Base-by-base conservation (phyloP, 1,284 basidiomycete species). In the Laetiporus sulphureus region DNA sequence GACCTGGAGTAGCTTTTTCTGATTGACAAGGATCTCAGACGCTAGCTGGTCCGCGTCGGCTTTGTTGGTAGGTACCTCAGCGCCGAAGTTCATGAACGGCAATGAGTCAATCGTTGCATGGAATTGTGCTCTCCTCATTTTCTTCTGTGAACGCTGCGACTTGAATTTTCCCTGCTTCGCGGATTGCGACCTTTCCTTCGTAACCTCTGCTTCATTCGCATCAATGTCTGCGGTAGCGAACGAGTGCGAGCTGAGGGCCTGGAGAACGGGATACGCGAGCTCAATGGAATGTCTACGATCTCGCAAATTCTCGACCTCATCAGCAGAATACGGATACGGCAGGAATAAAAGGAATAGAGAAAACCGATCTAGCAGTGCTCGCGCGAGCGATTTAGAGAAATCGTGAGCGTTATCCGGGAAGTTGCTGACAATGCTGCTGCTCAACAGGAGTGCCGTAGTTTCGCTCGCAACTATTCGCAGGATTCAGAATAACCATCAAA, bases 351-450 rank as follows among this genome's bases (percentile, higher is more conserved):
- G 37, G 16, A 35, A 41, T 11, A 50, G 25, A 10, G 47, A 51
- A 20, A 48, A 38, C 11, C 33, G 41, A 21, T 31, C 27, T 47
- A 71, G 68, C 51, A 79, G 59, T 27, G 63, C 46, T 19, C 57
- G 52, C 29, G 67, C 23, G 3, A 41, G 11, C 10, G 49, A 53
- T 3, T 32, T 7, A 5, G 23, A 22, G 21, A 40, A 49, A 3
- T 20, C 22, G 4, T 38, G 40, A 4, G 45, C 33, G 2, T 20
- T 23, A 8, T 15, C 20, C 5, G 48, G 48, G 13, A 51, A 42
- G 4, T 22, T 13, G 20, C 31, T 10, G 10, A 45, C 2, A 18
- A 49, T 41, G 10, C n/a, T n/a, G n/a, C n/a, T n/a, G n/a, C n/a
- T n/a, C n/a, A n/a, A n/a, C n/a, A n/a, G n/a, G n/a, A n/a, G n/a